Percentiles rank a stretch among this genome's conserved stretches.
phyloP scores from a whole-genome alignment of 208 protist species.

The Acanthamoeba triangularis region DNA sequence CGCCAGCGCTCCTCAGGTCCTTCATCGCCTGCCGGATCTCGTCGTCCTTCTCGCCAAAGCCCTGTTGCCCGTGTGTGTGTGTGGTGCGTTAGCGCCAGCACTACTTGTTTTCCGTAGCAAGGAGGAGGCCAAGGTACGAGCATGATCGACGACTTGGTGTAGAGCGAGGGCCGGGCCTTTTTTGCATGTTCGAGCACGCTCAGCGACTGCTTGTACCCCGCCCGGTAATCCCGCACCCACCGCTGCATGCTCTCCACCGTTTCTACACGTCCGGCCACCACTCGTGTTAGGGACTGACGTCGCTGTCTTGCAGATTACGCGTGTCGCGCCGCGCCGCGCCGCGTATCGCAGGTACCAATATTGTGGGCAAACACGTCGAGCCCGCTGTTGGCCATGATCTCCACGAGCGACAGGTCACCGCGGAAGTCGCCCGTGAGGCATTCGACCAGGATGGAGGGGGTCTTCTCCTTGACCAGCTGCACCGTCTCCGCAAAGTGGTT shows the following conservation, averaged over 20 bases:
- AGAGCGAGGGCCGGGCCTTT: conserved; percentile 88
- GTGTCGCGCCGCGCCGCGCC: too few species aligned
- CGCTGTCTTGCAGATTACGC: not conserved
- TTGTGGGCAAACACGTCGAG: conserved; percentile 99
- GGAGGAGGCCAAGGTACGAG: conserved; percentile 86
- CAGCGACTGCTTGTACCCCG: conserved; percentile 97
- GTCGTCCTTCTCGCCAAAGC: conserved; percentile 97
- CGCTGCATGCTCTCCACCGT: conserved; percentile 78
- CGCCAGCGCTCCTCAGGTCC: conserved; percentile 95
- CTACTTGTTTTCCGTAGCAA: not conserved
- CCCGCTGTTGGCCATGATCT: conserved; percentile 94
- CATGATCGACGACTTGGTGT: conserved; percentile 99
- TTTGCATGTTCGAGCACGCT: conserved; percentile 95
- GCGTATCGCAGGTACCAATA: conserved; percentile 95
- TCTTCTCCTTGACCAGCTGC: conserved; percentile 92
- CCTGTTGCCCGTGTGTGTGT: conserved; percentile 77
- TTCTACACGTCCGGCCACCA: conserved; percentile 7
- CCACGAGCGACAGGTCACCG: conserved; percentile 93
- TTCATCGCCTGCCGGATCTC: conserved; percentile 97
- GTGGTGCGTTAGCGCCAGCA: not conserved
- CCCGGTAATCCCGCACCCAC: conserved; percentile 96
- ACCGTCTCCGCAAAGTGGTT: conserved; percentile 96
- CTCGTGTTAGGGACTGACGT: not conserved
- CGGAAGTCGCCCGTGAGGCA: conserved; percentile 98
- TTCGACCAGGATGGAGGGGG: conserved; percentile 94